phyloP scores from a whole-genome alignment of 1,139 yeast species.

The Yarrowia galli region DNA sequence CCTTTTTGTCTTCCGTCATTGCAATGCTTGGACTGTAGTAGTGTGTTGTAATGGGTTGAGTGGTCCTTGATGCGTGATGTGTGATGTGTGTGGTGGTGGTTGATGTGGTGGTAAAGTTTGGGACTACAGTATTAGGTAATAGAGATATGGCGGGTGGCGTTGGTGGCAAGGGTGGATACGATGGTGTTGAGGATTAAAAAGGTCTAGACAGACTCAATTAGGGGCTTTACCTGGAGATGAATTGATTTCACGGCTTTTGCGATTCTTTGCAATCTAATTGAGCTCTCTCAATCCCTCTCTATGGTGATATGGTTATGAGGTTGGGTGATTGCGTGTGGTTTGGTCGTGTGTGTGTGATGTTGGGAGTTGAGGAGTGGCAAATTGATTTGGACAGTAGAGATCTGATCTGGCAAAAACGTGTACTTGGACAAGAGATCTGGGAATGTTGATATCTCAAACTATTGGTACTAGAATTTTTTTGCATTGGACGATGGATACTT shows the following conservation, averaged over 20 bases:
- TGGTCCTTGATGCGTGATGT: conserved; percentile 9
- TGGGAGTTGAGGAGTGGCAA: neutral
- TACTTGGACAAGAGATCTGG: no score
- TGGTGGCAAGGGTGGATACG: neutral
- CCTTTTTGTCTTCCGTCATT: conserved; percentile 29
- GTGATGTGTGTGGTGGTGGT: conserved; percentile 9
- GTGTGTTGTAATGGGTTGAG: neutral
- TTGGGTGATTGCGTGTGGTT: neutral
- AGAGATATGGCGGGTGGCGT: neutral
- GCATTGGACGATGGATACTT: no score
- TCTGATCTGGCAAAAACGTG: neutral
- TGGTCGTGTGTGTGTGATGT: neutral
- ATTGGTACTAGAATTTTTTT: no score
- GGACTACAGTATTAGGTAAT: conserved; percentile 28
- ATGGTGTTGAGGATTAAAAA: neutral
- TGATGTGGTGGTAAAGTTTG: conserved; percentile 27
- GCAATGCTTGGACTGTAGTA: neutral
- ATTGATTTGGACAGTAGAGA: neutral
- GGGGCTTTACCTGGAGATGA: neutral
- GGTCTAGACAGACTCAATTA: neutral
- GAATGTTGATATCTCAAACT: no score
- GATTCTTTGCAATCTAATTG: no score
- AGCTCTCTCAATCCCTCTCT: no score
- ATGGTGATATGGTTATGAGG: neutral
- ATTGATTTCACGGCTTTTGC: neutral